phyloP scores from a whole-genome alignment of 495 filamentous ascomycete species.

The Pseudoneurospora amorphoporcata region DNA sequence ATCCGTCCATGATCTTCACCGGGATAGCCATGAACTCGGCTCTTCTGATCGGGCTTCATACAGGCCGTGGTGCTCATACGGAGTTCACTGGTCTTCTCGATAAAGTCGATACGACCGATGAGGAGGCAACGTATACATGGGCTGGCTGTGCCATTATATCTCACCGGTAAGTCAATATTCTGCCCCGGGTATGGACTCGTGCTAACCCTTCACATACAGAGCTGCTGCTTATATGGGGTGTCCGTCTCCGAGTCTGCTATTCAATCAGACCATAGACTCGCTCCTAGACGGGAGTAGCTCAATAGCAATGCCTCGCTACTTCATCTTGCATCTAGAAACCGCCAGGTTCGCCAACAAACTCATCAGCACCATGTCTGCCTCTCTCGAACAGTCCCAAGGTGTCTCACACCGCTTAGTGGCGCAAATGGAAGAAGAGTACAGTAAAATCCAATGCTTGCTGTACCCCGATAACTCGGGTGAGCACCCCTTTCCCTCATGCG shows the following conservation, averaged over 20 bases:
- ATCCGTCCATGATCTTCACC: conserved; percentile 32
- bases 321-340: conserved; percentile 31
- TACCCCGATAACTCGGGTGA: conserved; percentile 32
- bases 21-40: conserved; percentile 30
- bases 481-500: background rate
- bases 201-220: background rate
- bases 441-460: conserved; percentile 26
- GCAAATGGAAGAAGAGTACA: conserved; percentile 35
- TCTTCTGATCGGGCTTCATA: conserved; percentile 31
- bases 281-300: conserved; percentile 26
- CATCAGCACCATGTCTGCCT: conserved; percentile 28
- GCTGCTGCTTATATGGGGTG: conserved; percentile 29
- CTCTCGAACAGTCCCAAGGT: conserved; percentile 30
- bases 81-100: conserved; percentile 27
- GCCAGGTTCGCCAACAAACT: conserved; percentile 31
- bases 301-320: conserved; percentile 28
- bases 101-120: conserved; percentile 26
- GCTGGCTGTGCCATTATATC: conserved; percentile 34
- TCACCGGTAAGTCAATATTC: conserved; percentile 20
- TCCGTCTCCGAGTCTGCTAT: conserved; percentile 28
- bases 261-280: conserved; percentile 32
- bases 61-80: conserved; percentile 29
- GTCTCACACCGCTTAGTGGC: conserved; percentile 30
- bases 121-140: conserved; percentile 37
- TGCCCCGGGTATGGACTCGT: background rate